A percentile compares a stretch with the other conserved stretches of the same genome.
These are phyloP conservation scores for Candida tetrigidarum DNA, from an alignment of 1,139 yeast genomes.

Conservation along the genomic window DNA sequence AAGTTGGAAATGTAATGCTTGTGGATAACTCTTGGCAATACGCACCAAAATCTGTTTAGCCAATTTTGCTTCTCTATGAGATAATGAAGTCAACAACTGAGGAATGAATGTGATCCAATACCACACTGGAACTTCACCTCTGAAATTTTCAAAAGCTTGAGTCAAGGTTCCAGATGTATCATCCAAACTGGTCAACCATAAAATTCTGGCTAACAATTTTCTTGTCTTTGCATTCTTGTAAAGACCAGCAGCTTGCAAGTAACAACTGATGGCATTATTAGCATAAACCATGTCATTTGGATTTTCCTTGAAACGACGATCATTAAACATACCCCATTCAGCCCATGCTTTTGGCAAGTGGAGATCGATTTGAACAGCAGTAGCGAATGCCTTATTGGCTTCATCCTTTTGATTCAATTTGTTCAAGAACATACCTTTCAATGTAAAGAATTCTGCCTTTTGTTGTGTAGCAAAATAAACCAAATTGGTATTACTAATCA, in stretches of 20 bases:
- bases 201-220: conserved; percentile 81
- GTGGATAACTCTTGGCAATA: conserved; percentile 97
- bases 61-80: conserved; percentile 88
- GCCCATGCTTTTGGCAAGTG: conserved; percentile 99
- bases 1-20: conserved; percentile 93
- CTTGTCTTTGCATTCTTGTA: conserved; percentile 94
- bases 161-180: conserved; percentile 82
- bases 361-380: conserved; percentile 95
- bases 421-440: conserved; percentile 97
- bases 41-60: conserved; percentile 87
- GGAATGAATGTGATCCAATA: conserved; percentile 98
- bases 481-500: conserved; percentile 92
- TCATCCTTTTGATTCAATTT: conserved; percentile 89
- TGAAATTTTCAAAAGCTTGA: conserved; percentile 86
- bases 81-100: conserved; percentile 84
- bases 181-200: conserved; percentile 94
- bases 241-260: conserved; percentile 95
- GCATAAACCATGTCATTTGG: conserved; percentile 87
- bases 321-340: conserved; percentile 98
- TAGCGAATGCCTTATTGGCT: conserved; percentile 97
- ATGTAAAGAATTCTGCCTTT: conserved; percentile 95
- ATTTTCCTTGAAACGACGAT: conserved; percentile 81
- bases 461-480: conserved; percentile 97
- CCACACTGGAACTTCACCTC: conserved; percentile 99
- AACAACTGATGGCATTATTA: conserved; percentile 93